Base-by-base conservation (phyloP, 176 grass and related monocot genomes). In the Lolium rigidum region DNA sequence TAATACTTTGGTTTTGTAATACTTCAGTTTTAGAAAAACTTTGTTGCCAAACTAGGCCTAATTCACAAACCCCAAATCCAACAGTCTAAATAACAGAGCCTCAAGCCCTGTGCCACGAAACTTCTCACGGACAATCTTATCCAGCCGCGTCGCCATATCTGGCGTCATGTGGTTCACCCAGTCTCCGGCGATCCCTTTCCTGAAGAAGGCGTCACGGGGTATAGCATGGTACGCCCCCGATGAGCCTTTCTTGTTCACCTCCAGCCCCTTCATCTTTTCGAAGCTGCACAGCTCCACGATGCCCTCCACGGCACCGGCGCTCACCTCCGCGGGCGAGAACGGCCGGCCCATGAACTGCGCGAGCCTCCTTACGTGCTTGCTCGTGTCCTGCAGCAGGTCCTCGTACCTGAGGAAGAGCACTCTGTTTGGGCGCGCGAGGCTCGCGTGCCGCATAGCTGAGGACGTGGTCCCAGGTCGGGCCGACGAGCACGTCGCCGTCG, bases 221-320 rank as follows among this genome's bases (percentile, higher is more conserved):
- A 79, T 72, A 7, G 49, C 14, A 15, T 1, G 26, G 31, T 35
- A 35, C 31, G 31, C 31, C 2, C 31, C 31, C 31, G 31, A 35
- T 3, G 31, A 35, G 31, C 31, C 31, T 35, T 35, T 10, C 77
- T 61, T 83, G 60, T 95, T 92, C 74, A 90, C 85, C 74, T 90
- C 85, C 78, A 95, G 58, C 0, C 20, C 78, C 48, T 81, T 89
- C 77, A 95, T 78, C 63, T 54, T 74, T 1, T 82, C 58, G 74
- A 90, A 90, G 82, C 93, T 92, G 59, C 90, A 92, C 0, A 92
- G 73, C 50, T 81, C 82, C 10, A 92, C 85, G 1, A 92, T 47
- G 39, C 4, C n/a, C 18, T 59, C 81, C 0, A 90, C 81, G 46
- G 49, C 63, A 28, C 87, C 70, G 65, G 46, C 69, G 43, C 69